phyloP scores from a whole-genome alignment of 768 basidiomycete species.

The Tulasnella calospora region DNA sequence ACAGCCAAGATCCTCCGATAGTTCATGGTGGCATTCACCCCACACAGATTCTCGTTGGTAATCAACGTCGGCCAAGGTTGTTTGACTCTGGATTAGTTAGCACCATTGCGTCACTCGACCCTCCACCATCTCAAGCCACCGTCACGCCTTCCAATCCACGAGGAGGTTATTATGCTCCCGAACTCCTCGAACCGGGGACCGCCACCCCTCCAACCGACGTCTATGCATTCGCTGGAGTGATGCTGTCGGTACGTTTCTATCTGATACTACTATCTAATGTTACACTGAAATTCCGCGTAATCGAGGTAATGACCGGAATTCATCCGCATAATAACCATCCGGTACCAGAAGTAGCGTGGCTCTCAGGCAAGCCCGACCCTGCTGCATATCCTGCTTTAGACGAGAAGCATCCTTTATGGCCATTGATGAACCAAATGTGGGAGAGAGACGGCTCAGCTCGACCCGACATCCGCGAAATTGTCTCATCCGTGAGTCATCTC shows the following conservation, averaged over 20 bases:
- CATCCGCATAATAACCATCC: not conserved
- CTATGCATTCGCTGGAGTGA: not conserved
- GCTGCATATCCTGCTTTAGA: not conserved
- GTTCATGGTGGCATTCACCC: not conserved
- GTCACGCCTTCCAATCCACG: not conserved
- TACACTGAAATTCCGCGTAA: not conserved
- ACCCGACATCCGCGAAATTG: not conserved
- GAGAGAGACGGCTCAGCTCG: not conserved
- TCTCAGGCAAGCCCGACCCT: not conserved
- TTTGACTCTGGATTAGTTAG: not conserved
- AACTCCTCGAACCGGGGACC: not conserved
- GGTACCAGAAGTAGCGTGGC: not conserved
- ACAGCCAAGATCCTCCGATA: not conserved
- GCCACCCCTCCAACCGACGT: not conserved
- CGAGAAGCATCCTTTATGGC: not conserved
- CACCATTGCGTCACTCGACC: not conserved
- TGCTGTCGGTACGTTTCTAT: not conserved
- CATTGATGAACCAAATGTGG: slow-evolving; percentile 1
- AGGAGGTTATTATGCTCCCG: not conserved
- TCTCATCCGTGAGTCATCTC: not conserved
- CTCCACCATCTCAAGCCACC: not conserved
- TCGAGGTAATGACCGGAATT: not conserved
- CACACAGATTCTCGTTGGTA: not conserved
- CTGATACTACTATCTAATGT: not conserved
- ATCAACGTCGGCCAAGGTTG: not conserved